phyloP scores from a whole-genome alignment of 805 yeast genomes.

The Yamadazyma sp. region DNA sequence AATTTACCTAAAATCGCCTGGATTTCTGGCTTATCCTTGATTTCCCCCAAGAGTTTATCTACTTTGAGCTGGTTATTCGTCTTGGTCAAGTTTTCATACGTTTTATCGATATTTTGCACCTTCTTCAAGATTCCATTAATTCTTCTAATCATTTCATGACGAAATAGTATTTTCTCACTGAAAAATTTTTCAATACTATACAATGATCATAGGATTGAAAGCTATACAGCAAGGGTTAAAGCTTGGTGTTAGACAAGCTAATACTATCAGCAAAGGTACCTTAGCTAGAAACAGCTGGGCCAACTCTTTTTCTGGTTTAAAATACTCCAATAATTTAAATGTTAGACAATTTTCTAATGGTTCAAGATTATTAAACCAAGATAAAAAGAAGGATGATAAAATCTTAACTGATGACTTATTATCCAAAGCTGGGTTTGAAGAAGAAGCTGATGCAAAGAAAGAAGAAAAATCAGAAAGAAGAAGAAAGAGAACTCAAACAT shows the following conservation, averaged over 20 bases:
- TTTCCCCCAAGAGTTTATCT: constrained; percentile 19
- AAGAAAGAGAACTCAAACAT: constrained; percentile 55
- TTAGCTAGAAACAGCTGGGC: too few relatives aligned
- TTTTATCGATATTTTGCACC: constrained; percentile 9
- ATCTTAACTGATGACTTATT: constrained; percentile 79
- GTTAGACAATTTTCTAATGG: constrained; percentile 7
- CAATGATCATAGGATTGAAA: too few relatives aligned
- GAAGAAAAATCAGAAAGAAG: constrained; percentile 14
- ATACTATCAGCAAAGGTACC: too few relatives aligned
- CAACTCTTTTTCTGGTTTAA: too few relatives aligned
- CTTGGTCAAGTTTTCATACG: constrained; percentile 14
- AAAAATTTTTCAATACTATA: too few relatives aligned
- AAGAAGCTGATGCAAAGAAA: constrained; percentile 15
- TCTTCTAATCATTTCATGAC: too few relatives aligned
- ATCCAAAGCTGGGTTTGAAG: constrained; percentile 80
- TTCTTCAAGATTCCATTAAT: neutral
- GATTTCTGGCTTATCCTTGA: constrained; percentile 26
- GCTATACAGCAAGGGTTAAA: too few relatives aligned
- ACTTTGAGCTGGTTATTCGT: constrained; percentile 22
- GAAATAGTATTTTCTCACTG: too few relatives aligned
- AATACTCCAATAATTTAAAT: too few relatives aligned
- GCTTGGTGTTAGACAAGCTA: too few relatives aligned
- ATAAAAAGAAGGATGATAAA: constrained; percentile 19
- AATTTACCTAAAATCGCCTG: constrained; percentile 28
- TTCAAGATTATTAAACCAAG: constrained; percentile 8